phyloP scores from a whole-genome alignment of 2,329 filamentous ascomycete genomes.

The Neopestalotiopsis sp. region DNA sequence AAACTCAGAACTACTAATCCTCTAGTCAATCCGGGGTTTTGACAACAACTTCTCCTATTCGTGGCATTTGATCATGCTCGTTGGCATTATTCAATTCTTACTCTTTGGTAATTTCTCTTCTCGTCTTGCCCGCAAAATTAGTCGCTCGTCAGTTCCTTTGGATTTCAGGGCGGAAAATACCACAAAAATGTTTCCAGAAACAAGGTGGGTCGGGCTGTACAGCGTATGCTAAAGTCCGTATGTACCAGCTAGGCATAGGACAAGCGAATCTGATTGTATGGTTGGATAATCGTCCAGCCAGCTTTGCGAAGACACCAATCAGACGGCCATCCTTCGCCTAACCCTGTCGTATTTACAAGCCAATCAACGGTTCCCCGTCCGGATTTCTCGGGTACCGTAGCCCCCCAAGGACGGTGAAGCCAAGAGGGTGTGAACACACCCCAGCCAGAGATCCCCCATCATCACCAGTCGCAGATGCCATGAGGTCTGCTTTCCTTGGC shows the following conservation, averaged over 20 bases:
- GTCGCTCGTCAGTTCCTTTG: too few relatives aligned
- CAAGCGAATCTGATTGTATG: not conserved
- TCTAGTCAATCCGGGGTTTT: not conserved
- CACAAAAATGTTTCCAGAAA: not conserved
- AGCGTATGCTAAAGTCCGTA: not conserved
- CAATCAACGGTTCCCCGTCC: not conserved
- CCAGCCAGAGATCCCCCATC: not conserved
- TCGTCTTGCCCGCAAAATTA: too few relatives aligned
- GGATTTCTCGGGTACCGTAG: not conserved
- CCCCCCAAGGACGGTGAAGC: not conserved
- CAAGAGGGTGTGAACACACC: not conserved
- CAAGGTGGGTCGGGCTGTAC: not conserved
- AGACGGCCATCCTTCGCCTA: not conserved
- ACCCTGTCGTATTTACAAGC: not conserved
- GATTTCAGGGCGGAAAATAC: not conserved
- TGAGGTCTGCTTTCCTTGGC: not conserved
- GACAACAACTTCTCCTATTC: too few relatives aligned
- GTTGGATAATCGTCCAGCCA: not conserved
- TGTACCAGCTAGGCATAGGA: not conserved
- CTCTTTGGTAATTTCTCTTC: too few relatives aligned
- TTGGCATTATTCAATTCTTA: too few relatives aligned
- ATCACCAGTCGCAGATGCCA: not conserved
- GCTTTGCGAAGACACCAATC: slow-evolving; percentile 10
- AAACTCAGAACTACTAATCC: not conserved
- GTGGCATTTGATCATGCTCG: too few relatives aligned